Percentiles rank a stretch among this genome's conserved stretches.
Evolutionary conservation across 2,329 filamentous ascomycete genomes (phyloP).

Genomic region (Penicillium paneum): DNA sequence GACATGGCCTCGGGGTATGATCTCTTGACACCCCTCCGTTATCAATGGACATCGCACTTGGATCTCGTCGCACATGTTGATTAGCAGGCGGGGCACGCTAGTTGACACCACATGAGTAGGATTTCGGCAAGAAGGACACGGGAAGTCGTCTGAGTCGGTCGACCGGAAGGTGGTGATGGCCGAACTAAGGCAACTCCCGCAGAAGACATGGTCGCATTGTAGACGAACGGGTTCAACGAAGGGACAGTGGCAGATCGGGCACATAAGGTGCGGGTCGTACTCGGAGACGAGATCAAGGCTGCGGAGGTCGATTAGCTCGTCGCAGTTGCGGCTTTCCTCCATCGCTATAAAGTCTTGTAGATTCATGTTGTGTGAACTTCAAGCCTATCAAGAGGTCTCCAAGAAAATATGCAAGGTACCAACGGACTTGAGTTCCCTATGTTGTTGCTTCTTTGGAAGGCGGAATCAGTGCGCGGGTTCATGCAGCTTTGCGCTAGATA

Average conservation of each 20-base stretch:
- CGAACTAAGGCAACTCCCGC: conserved; percentile 55
- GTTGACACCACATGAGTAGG: conserved; percentile 38
- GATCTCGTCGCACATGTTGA: conserved; percentile 61
- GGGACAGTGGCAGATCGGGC: conserved; percentile 62
- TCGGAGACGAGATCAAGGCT: conserved; percentile 56
- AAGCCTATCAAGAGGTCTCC: not conserved
- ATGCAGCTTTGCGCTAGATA: conserved; percentile 16
- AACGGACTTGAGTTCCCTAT: not conserved
- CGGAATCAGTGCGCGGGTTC: conserved; percentile 14
- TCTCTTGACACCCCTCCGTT: conserved; percentile 53
- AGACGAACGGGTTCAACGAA: conserved; percentile 58
- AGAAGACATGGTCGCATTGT: conserved; percentile 64
- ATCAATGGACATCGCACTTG: conserved; percentile 57
- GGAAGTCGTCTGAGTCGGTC: conserved; percentile 36
- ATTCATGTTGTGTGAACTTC: conserved; percentile 24
- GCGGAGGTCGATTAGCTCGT: conserved; percentile 52
- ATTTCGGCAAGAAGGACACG: conserved; percentile 58
- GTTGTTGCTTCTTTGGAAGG: conserved; percentile 4
- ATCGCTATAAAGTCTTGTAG: conserved; percentile 33
- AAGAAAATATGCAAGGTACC: not conserved
- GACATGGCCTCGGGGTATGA: conserved; percentile 55
- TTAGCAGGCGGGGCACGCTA: conserved; percentile 54
- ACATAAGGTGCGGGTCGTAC: conserved; percentile 61
- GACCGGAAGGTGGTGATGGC: conserved; percentile 42
- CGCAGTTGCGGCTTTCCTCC: conserved; percentile 27